Conservation (phyloP, 2,329 filamentous ascomycete species). For the Paecilomyces dactylethromorphus region DNA sequence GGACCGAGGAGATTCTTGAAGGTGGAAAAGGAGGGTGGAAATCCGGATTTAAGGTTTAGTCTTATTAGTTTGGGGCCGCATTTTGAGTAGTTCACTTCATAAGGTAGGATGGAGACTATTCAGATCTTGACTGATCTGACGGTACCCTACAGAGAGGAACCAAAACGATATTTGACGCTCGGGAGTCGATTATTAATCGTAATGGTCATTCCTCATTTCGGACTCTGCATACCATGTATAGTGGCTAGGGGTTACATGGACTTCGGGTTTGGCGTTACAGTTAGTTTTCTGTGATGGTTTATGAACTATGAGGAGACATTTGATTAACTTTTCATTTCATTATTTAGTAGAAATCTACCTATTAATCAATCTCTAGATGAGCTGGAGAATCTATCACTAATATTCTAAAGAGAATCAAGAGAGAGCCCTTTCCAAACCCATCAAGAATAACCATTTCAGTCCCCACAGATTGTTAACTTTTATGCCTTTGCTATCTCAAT, state of each 20-base stretch:
- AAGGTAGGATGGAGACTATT: too few species aligned
- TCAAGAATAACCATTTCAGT: not conserved
- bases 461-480: not conserved
- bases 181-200: not conserved
- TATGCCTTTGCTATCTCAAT: not conserved
- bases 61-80: conserved; percentile 53
- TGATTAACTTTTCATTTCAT: not conserved
- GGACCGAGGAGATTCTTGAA: conserved; percentile 59
- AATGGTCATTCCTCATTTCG: not conserved
- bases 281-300: not conserved
- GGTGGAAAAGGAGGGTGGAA: conserved; percentile 51
- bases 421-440: not conserved
- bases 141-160: not conserved
- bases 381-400: not conserved
- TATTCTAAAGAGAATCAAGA: not conserved
- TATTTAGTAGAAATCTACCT: not conserved
- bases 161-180: not conserved
- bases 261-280: not conserved
- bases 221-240: not conserved
- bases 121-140: not conserved
- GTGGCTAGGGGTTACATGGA: not conserved
- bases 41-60: conserved; percentile 55
- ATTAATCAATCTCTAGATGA: not conserved
- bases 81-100: conserved; percentile 36
- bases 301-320: too few species aligned